phyloP scores from a whole-genome alignment of 768 basidiomycete genomes.

The Psilocybe cubensis region DNA sequence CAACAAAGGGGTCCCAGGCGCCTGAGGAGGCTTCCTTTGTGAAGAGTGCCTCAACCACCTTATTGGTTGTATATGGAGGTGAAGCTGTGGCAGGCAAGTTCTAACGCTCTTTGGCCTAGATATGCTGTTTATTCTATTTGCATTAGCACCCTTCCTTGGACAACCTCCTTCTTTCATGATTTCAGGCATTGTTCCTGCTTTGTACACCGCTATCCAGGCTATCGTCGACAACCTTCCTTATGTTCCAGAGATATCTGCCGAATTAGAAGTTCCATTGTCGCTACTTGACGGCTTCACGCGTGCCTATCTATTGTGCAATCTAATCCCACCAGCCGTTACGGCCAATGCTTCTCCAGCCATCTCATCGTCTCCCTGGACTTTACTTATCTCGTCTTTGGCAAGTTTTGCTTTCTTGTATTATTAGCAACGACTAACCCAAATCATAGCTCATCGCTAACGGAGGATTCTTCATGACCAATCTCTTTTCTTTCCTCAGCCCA shows the following conservation, averaged over 20 bases:
- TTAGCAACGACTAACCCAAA: not conserved
- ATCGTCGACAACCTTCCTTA: conserved; percentile 63
- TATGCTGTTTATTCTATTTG: not conserved
- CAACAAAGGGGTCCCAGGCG: conserved; percentile 36
- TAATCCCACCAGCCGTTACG: conserved; percentile 73
- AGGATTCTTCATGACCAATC: conserved; percentile 46
- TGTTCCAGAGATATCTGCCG: conserved; percentile 52
- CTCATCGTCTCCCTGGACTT: conserved; percentile 73
- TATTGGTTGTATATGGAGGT: conserved; percentile 80
- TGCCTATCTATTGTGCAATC: conserved; percentile 75
- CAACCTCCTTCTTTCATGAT: conserved; percentile 79
- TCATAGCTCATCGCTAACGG: conserved; percentile 71
- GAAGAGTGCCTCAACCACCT: conserved; percentile 57
- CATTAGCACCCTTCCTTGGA: conserved; percentile 63
- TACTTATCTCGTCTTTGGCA: conserved; percentile 75
- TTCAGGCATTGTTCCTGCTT: conserved; percentile 64
- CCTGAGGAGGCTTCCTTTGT: conserved; percentile 59
- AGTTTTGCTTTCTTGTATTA: conserved; percentile 26
- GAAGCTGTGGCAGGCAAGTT: conserved; percentile 67
- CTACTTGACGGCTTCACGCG: conserved; percentile 81
- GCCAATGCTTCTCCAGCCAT: conserved; percentile 52
- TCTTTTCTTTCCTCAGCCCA: conserved; percentile 62
- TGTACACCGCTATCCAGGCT: conserved; percentile 66
- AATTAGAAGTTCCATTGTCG: conserved; percentile 72
- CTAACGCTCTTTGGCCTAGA: not conserved